Evolutionary conservation across 2,329 filamentous ascomycete species (phyloP).

Genomic region (Exophiala aquamarina): DNA sequence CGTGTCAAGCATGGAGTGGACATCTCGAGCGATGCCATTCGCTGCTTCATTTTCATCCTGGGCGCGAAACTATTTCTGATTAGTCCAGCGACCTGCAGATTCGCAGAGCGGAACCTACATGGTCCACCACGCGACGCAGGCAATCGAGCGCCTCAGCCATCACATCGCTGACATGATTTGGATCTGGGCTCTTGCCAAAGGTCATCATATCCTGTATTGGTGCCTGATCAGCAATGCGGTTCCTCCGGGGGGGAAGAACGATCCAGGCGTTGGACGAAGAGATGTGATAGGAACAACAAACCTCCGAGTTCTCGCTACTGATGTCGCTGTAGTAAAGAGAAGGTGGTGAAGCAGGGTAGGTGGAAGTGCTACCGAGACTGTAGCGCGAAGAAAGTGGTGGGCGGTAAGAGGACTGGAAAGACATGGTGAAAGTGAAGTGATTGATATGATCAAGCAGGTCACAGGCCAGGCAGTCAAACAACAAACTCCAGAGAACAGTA

Average conservation of each 20-base stretch:
- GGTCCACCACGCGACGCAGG: slow-evolving; percentile 28
- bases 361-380: slow-evolving; percentile 17
- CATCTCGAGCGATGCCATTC: slow-evolving; percentile 37
- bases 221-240: slow-evolving; percentile 18
- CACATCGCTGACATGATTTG: slow-evolving; percentile 26
- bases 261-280: not conserved
- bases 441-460: not conserved
- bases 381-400: slow-evolving; percentile 10
- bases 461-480: slow-evolving; percentile 16
- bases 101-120: slow-evolving; percentile 23
- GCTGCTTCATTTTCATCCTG: slow-evolving; percentile 33
- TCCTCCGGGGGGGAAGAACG: not conserved
- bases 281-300: slow-evolving; percentile 9
- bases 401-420: slow-evolving; percentile 14
- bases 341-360: slow-evolving; percentile 18
- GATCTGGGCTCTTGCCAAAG: slow-evolving; percentile 22
- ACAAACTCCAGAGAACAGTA: slow-evolving; percentile 3
- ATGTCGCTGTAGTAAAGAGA: slow-evolving; percentile 27
- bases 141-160: slow-evolving; percentile 25
- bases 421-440: slow-evolving; percentile 13
- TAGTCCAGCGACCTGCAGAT: slow-evolving; percentile 15
- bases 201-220: slow-evolving; percentile 25
- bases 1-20: slow-evolving; percentile 34
- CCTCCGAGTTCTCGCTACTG: slow-evolving; percentile 23
- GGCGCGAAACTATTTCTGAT: slow-evolving; percentile 33